Evolutionary conservation across 768 basidiomycete genomes (phyloP).

Genomic region (Pilatotrama ljubarskyi): DNA sequence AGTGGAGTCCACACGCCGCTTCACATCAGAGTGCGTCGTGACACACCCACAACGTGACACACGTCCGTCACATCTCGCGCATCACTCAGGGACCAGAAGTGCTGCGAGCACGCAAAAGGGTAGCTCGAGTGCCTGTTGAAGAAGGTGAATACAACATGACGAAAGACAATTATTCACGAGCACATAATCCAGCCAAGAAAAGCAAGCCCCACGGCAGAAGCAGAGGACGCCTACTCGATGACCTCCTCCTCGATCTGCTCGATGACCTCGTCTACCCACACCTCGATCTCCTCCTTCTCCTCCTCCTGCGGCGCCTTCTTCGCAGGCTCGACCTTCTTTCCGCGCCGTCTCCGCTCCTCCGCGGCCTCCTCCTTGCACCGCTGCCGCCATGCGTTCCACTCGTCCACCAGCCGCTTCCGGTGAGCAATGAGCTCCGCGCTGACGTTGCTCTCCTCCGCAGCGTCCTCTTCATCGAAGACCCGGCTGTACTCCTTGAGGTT

Average conservation of each 20-base stretch:
- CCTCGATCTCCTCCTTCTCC: constrained; percentile 87
- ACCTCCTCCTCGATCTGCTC: constrained; percentile 88
- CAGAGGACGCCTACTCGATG: constrained; percentile 40
- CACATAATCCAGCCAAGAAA: constrained; percentile 2
- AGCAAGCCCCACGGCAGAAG: neutral
- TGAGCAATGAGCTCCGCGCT: constrained; percentile 91
- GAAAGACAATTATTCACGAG: constrained; percentile 14
- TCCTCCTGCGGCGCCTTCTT: constrained; percentile 44
- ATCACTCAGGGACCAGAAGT: neutral
- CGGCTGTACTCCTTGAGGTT: constrained; percentile 92
- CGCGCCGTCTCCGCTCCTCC: constrained; percentile 48
- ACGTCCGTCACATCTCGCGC: neutral
- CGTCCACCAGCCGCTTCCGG: constrained; percentile 89
- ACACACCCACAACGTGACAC: constrained; percentile 12
- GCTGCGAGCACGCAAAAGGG: neutral
- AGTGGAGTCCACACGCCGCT: constrained; percentile 5
- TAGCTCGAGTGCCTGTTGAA: neutral
- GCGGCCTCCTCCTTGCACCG: constrained; percentile 66
- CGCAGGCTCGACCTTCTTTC: constrained; percentile 37
- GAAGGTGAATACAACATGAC: constrained; percentile 17
- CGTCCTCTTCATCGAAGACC: constrained; percentile 94
- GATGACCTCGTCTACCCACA: constrained; percentile 91
- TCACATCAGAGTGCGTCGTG: neutral
- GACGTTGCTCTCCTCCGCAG: constrained; percentile 91
- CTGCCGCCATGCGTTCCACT: constrained; percentile 97